Conservation (phyloP, 352 stramenopile species). For the Phytophthora podocarpi region DNA sequence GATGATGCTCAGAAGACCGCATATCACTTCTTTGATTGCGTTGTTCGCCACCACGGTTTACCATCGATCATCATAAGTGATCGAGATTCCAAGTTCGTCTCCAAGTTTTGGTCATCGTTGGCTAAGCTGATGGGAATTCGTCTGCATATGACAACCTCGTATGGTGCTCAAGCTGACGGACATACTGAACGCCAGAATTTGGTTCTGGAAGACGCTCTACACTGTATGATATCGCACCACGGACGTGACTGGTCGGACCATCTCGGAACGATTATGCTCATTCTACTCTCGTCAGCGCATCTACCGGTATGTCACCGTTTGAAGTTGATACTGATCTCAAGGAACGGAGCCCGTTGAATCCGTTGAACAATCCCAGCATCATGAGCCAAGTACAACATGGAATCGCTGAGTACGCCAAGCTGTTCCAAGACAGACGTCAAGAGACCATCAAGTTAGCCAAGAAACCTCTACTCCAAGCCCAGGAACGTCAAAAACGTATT, state of each 20-base stretch:
- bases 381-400: slow-evolving; percentile 17
- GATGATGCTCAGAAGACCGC: too few relatives aligned
- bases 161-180: slow-evolving; percentile 14
- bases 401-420: slow-evolving; percentile 16
- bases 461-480: too few relatives aligned
- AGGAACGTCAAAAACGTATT: too few relatives aligned
- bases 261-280: not conserved
- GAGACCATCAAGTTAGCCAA: too few relatives aligned
- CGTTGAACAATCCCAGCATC: not conserved
- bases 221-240: slow-evolving; percentile 21
- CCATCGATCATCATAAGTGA: slow-evolving; percentile 15
- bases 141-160: too few relatives aligned
- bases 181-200: slow-evolving; percentile 23
- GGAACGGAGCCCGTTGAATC: not conserved
- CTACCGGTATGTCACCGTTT: not conserved
- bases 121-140: too few relatives aligned
- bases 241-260: slow-evolving; percentile 13
- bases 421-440: not conserved
- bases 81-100: slow-evolving; percentile 15
- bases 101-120: slow-evolving; percentile 16
- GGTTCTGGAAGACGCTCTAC: slow-evolving; percentile 17
- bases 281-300: not conserved
- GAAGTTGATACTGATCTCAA: not conserved
- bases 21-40: slow-evolving; percentile 17
- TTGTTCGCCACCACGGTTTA: slow-evolving; percentile 19